phyloP scores from a whole-genome alignment of 208 protist species.

The Trypanosoma vivax region DNA sequence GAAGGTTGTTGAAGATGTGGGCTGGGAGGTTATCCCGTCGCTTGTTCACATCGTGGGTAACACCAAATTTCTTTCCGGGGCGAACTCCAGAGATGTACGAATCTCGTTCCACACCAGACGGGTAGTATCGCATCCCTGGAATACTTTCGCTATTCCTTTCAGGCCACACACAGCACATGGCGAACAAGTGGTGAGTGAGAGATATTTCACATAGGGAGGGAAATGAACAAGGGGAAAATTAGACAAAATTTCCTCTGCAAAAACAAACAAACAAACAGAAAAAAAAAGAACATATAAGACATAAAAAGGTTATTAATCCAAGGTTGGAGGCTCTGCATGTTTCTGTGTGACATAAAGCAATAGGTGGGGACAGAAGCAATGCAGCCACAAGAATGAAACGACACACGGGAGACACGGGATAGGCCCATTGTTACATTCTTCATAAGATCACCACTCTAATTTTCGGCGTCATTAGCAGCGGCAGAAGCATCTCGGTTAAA shows the following conservation, averaged over 20 bases:
- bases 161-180: neutral
- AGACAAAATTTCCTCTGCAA: neutral
- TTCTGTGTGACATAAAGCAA: too few species aligned
- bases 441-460: too few species aligned
- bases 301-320: too few species aligned
- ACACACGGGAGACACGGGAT: conserved; percentile 8
- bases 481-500: too few species aligned
- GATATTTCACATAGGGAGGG: conserved; percentile 3
- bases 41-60: conserved; percentile 67
- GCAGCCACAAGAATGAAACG: conserved; percentile 3
- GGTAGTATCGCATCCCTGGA: conserved; percentile 37
- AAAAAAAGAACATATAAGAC: conserved; percentile 2
- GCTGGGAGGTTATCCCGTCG: conserved; percentile 85
- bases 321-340: too few species aligned
- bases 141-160: neutral
- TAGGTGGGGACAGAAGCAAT: too few species aligned
- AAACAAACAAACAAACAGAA: neutral
- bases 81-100: conserved; percentile 82
- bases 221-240: conserved; percentile 11
- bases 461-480: too few species aligned
- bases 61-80: conserved; percentile 49
- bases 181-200: neutral
- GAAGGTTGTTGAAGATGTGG: conserved; percentile 72
- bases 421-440: conserved; percentile 1
- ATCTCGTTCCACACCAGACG: conserved; percentile 73